Conservation (phyloP, 2,329 filamentous ascomycete species). For the Diaporthe batatas region DNA sequence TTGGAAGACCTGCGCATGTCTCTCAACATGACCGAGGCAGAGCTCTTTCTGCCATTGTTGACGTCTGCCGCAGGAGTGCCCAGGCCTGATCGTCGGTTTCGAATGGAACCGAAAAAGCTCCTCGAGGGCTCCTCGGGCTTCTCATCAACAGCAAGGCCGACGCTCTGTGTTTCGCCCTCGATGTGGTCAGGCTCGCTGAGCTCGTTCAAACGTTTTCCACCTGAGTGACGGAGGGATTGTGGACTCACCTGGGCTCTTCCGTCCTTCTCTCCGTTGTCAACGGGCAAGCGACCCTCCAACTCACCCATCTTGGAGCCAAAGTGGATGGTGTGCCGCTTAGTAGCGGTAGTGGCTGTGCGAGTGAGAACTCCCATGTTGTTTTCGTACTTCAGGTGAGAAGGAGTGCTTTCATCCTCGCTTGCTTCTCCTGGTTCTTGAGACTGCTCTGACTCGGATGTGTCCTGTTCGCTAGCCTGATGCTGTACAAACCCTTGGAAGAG, state of each 20-base stretch:
- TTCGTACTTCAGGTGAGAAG: not conserved
- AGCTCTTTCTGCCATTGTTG: slow-evolving; percentile 37
- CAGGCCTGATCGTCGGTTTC: slow-evolving; percentile 26
- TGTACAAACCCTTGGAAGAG: slow-evolving; percentile 26
- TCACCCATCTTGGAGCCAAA: not conserved
- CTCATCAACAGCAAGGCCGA: not conserved
- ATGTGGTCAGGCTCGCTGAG: not conserved
- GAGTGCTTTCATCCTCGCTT: not conserved
- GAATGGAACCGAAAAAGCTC: slow-evolving; percentile 22
- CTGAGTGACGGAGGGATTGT: too few species aligned
- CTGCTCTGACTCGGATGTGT: not conserved
- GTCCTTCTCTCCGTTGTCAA: not conserved
- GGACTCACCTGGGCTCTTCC: slow-evolving; percentile 20
- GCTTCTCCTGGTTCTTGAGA: not conserved
- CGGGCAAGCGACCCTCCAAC: not conserved
- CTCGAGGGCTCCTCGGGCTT: slow-evolving; percentile 13
- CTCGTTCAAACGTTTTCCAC: not conserved
- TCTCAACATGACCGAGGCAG: slow-evolving; percentile 18
- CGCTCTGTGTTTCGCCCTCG: slow-evolving; percentile 11
- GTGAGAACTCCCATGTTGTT: not conserved
- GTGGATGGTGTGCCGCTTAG: slow-evolving; percentile 20
- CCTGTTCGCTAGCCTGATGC: not conserved
- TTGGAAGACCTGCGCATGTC: slow-evolving; percentile 24
- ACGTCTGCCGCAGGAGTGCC: not conserved
- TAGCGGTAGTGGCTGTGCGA: not conserved